Evolutionary conservation across 208 protist genomes (phyloP).

Genomic region (Leishmania turanica): DNA sequence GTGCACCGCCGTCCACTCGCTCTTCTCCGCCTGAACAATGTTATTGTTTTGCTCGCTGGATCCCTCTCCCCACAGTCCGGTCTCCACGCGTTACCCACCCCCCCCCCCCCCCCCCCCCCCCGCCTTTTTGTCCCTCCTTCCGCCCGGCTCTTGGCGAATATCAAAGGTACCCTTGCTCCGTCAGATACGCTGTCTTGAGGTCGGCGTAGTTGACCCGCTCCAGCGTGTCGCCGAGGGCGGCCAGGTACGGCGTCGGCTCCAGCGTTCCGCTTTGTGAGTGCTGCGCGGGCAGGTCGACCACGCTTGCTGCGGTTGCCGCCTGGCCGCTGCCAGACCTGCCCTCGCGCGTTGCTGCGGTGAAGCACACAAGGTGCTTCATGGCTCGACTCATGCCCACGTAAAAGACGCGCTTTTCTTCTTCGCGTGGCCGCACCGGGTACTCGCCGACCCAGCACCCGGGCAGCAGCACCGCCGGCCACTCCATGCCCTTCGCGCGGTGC

Average conservation of each 20-base stretch:
- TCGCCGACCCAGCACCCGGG: slow-evolving; percentile 77
- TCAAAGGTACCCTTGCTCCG: slow-evolving; percentile 25
- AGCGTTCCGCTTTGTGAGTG: slow-evolving; percentile 16
- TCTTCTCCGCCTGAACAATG: neutral
- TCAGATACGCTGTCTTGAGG: slow-evolving; percentile 20
- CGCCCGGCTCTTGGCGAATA: neutral
- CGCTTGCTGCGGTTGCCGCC: neutral
- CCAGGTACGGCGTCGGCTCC: slow-evolving; percentile 51
- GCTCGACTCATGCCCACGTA: slow-evolving; percentile 91
- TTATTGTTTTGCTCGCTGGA: neutral
- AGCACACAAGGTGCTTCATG: slow-evolving; percentile 69
- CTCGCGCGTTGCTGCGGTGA: slow-evolving; percentile 51
- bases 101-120: no score
- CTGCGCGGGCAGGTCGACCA: neutral
- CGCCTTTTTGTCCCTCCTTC: no score
- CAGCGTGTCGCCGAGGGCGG: slow-evolving; percentile 19
- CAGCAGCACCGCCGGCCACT: slow-evolving; percentile 86
- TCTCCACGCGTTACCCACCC: neutral
- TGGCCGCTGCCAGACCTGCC: slow-evolving; percentile 1
- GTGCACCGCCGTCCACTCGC: neutral
- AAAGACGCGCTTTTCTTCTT: slow-evolving; percentile 84
- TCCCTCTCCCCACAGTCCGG: neutral
- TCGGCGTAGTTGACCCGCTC: slow-evolving; percentile 14
- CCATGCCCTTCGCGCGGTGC: slow-evolving; percentile 86
- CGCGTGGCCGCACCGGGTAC: slow-evolving; percentile 47